A percentile compares a stretch with the other conserved stretches of the same genome.
Evolutionary conservation across 768 basidiomycete genomes (phyloP).

Genomic region (Pilatotrama ljubarskyi): DNA sequence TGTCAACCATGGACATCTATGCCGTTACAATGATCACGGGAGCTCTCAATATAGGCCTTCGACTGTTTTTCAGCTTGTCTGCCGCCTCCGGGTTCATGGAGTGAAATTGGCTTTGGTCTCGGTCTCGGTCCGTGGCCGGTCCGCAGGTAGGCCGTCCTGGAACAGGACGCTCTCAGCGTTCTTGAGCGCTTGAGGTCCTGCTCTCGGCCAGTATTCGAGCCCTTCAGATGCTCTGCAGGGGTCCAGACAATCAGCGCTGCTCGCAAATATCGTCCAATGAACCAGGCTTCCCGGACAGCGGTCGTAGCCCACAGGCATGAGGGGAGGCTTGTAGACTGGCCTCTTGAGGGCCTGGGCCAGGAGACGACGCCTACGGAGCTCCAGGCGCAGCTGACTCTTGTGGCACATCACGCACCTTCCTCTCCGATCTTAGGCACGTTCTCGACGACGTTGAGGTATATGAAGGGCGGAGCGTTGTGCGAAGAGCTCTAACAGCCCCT

Average conservation of each 20-base stretch:
- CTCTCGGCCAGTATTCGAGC: slow-evolving; percentile 2
- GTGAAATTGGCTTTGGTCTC: no score
- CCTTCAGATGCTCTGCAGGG: background rate
- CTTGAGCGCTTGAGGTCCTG: background rate
- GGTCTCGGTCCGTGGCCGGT: background rate
- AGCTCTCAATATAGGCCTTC: no score
- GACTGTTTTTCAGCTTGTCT: no score
- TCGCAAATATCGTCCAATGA: no score
- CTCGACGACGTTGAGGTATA: background rate
- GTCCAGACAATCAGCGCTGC: background rate
- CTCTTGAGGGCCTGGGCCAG: background rate
- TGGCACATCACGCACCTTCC: background rate
- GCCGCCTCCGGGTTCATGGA: no score
- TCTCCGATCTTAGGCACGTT: background rate
- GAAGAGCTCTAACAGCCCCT: background rate
- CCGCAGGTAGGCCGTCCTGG: background rate
- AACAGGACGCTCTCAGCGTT: background rate
- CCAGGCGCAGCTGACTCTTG: background rate
- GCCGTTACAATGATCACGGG: no score
- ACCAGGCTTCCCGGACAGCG: no score
- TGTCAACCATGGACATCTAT: no score
- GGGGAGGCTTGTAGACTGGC: background rate
- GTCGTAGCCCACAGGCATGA: no score
- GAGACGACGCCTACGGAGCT: background rate
- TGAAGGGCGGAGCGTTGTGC: background rate